Percentiles rank a stretch among this genome's conserved stretches.
Evolutionary conservation across 805 yeast genomes (phyloP).

Genomic region (Zygotorulaspora danielsina): DNA sequence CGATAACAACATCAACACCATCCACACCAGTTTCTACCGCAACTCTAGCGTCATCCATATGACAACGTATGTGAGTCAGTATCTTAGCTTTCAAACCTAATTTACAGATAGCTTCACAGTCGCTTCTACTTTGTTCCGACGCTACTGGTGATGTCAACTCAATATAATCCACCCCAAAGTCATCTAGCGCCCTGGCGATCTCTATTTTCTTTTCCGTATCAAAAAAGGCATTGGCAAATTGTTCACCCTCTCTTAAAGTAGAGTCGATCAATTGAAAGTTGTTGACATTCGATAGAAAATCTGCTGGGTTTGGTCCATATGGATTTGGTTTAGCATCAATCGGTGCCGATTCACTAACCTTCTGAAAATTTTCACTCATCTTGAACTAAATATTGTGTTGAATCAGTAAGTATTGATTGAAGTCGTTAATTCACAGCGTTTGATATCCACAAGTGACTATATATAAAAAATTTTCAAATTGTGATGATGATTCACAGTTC

Average conservation of each 20-base stretch:
- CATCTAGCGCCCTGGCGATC: conserved; percentile 95
- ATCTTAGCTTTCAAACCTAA: conserved; percentile 93
- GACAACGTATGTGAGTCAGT: conserved; percentile 94
- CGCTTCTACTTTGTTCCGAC: conserved; percentile 84
- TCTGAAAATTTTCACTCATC: conserved; percentile 37
- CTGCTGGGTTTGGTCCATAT: conserved; percentile 94
- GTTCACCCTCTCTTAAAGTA: conserved; percentile 97
- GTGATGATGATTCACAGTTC: too few species aligned
- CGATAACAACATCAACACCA: conserved; percentile 98
- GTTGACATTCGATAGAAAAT: conserved; percentile 82
- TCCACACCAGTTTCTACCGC: conserved; percentile 99
- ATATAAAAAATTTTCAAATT: too few species aligned
- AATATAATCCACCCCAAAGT: conserved; percentile 96
- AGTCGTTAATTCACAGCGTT: too few species aligned
- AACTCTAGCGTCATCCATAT: conserved; percentile 96
- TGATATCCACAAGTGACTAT: too few species aligned
- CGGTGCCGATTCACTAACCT: conserved; percentile 43
- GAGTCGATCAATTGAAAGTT: conserved; percentile 91
- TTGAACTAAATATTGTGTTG: background rate
- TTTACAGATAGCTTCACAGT: conserved; percentile 98
- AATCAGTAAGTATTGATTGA: too few species aligned
- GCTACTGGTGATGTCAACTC: conserved; percentile 98
- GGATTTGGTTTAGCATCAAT: conserved; percentile 53
- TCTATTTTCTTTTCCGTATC: conserved; percentile 91
- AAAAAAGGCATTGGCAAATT: conserved; percentile 96